phyloP scores from a whole-genome alignment of 2,329 filamentous ascomycete species.

The Phialophora macrospora region DNA sequence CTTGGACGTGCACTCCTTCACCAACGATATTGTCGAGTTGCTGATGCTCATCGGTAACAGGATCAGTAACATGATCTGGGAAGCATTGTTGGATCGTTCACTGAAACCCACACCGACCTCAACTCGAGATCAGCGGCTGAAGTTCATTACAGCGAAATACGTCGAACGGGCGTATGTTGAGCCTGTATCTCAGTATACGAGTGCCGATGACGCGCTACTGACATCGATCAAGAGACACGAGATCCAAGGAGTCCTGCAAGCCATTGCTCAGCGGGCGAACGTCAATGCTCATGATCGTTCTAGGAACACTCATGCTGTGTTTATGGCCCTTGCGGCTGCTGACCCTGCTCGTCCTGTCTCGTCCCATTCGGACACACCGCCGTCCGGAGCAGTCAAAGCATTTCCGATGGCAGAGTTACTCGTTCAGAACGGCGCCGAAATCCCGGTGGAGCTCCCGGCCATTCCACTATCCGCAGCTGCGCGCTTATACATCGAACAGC shows the following conservation, averaged over 20 bases:
- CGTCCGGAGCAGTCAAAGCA: conserved; percentile 56
- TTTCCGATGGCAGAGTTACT: conserved; percentile 92
- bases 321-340: conserved; percentile 86
- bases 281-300: conserved; percentile 86
- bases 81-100: conserved; percentile 76
- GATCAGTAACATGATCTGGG: conserved; percentile 96
- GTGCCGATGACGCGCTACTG: conserved; percentile 83
- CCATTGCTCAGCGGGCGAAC: conserved; percentile 81
- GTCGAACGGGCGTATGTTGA: conserved; percentile 82
- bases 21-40: conserved; percentile 93
- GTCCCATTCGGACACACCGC: conserved; percentile 45
- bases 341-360: conserved; percentile 78
- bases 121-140: conserved; percentile 86
- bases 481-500: conserved; percentile 83
- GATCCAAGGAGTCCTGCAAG: conserved; percentile 89
- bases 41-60: conserved; percentile 90
- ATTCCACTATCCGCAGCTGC: conserved; percentile 84
- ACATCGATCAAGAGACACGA: conserved; percentile 96
- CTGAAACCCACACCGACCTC: conserved; percentile 77
- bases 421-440: conserved; percentile 89
- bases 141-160: conserved; percentile 95
- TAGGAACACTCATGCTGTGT: conserved; percentile 84
- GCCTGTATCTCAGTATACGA: conserved; percentile 72
- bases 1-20: conserved; percentile 94
- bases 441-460: conserved; percentile 74